These are phyloP conservation scores for Angomonas deanei DNA, from an alignment of 208 protist genomes.

Conservation along the genomic window DNA sequence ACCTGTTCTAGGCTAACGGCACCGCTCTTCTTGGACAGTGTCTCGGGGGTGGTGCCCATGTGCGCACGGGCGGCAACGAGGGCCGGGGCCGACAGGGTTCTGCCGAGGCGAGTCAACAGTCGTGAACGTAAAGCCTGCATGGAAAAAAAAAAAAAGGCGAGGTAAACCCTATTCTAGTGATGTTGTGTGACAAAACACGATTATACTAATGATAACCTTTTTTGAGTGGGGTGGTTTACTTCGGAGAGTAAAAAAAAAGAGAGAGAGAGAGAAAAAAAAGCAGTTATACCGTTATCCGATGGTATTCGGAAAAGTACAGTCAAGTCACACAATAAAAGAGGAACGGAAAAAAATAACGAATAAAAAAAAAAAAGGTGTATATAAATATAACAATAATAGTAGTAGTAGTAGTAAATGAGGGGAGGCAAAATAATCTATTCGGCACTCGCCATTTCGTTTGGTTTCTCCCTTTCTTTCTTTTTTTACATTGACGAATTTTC, in stretches of 20 bases:
- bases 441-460: not conserved
- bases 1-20: constrained; percentile 66
- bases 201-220: too few relatives aligned
- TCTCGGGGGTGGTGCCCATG: constrained; percentile 6
- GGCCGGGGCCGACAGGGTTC: not conserved
- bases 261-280: not conserved
- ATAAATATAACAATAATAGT: not conserved
- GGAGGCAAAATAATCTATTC: not conserved
- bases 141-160: not conserved
- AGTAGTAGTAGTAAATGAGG: not conserved
- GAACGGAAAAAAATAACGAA: constrained; percentile 13
- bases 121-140: not conserved
- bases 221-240: not conserved
- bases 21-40: too few relatives aligned
- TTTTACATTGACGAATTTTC: not conserved
- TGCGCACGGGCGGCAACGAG: not conserved
- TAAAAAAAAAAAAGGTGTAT: constrained; percentile 4
- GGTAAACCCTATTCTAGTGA: too few relatives aligned
- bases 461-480: not conserved
- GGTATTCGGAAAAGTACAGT: constrained; percentile 6
- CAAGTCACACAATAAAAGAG: not conserved
- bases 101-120: not conserved
- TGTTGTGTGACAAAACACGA: too few relatives aligned
- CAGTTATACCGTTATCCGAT: not conserved
- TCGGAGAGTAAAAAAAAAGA: not conserved